phyloP scores from a whole-genome alignment of 768 basidiomycete species.

The Termitomyces sp. region DNA sequence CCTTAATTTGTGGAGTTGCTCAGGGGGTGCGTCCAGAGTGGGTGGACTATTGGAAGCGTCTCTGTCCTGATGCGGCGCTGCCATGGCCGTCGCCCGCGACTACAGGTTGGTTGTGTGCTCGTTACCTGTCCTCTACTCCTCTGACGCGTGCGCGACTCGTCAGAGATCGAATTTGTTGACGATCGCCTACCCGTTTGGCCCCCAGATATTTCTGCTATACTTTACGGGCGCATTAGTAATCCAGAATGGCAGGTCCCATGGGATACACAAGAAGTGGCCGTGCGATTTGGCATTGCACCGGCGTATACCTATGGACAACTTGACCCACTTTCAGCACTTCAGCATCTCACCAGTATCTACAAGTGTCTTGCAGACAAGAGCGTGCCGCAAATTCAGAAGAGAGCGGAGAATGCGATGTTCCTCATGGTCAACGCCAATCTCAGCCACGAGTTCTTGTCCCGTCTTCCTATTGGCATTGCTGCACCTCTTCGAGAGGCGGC shows the following conservation, averaged over 20 bases:
- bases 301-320: constrained; percentile 61
- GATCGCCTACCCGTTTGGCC: constrained; percentile 77
- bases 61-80: constrained; percentile 61
- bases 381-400: constrained; percentile 49
- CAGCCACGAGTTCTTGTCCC: constrained; percentile 46
- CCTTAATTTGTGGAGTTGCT: constrained; percentile 62
- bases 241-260: constrained; percentile 66
- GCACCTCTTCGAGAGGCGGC: constrained; percentile 82
- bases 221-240: constrained; percentile 58
- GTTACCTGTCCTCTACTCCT: neutral
- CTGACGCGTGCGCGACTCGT: neutral
- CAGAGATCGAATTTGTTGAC: constrained; percentile 51
- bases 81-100: constrained; percentile 54
- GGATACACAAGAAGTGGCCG: constrained; percentile 45
- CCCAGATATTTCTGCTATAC: constrained; percentile 67
- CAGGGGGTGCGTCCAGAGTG: constrained; percentile 73
- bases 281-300: constrained; percentile 44
- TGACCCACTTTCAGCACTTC: constrained; percentile 55
- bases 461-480: constrained; percentile 66
- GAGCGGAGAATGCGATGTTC: constrained; percentile 64
- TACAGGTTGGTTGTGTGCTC: constrained; percentile 33
- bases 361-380: constrained; percentile 55
- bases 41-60: constrained; percentile 90
- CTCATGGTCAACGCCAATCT: constrained; percentile 48
- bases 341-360: constrained; percentile 55